Base-by-base conservation (phyloP, 306 rosid genomes). In the Purshia tridentata region DNA sequence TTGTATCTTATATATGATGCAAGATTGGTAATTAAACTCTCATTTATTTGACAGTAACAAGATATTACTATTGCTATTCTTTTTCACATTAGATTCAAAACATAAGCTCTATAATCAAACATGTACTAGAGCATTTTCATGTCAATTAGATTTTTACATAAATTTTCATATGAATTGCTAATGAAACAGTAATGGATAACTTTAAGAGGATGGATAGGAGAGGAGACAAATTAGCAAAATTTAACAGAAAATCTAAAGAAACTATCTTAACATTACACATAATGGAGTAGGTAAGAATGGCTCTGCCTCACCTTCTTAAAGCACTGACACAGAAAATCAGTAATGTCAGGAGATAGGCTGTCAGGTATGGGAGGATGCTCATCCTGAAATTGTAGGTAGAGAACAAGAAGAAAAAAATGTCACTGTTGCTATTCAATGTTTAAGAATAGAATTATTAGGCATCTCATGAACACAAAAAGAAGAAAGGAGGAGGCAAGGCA, bases 341-440 rank as follows among this genome's bases (percentile, higher is more conserved):
- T 91, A 76, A 94, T 90, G 81, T 94, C 95, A 58, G 88, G 89
- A 72, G 98, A 88, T 59, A 94, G 84, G 84, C 96, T 84, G 81
- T 94, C 98, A 23, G 99, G 99, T 77, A 94, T 91, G 63, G 99
- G 99, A 77, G 99, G 98, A 74, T 82, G 95, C 69, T 91, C 91
- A 62, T 94, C 99, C 99, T 94, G 91, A 73, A 76, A 73, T 14
- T 52, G 69, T 39, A 53, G 56, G 56, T 40, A 55, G 40, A 61
- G 45, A 6, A 5, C 10, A 13, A 56, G 53, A 56, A 57, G 52
- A 29, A 65, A 58, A 54, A 55, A 41, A 8, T 7, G 40, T 56
- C 61, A 54, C 15, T 6, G 7, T 66, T 46, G 22, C 68, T 13
- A 49, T 7, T 19, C 68, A 37, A 67, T 54, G 64, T 65, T 68